phyloP scores from a whole-genome alignment of 2,329 filamentous ascomycete genomes.

The Fusarium nelsonii region DNA sequence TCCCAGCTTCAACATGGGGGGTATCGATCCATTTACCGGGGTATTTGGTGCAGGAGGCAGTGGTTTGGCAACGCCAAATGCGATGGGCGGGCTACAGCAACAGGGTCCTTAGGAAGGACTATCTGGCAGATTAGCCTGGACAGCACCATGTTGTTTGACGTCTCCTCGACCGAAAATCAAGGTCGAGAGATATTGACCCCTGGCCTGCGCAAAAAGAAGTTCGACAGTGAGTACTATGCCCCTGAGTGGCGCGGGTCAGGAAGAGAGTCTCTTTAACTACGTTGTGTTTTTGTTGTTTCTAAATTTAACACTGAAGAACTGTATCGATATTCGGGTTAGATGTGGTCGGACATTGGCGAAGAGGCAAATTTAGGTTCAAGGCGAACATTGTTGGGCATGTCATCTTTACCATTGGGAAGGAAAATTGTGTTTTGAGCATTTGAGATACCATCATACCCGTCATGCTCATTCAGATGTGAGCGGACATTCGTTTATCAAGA shows the following conservation, averaged over 20 bases:
- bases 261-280: neutral
- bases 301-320: neutral
- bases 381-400: conserved; percentile 26
- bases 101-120: conserved; percentile 48
- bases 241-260: neutral
- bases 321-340: neutral
- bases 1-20: conserved; percentile 56
- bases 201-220: neutral
- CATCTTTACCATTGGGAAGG: conserved; percentile 20
- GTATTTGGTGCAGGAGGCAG: conserved; percentile 60
- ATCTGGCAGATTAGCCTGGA: conserved; percentile 26
- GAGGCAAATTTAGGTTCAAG: conserved; percentile 24
- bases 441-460: conserved; percentile 44
- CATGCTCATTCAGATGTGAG: conserved; percentile 25
- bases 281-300: neutral
- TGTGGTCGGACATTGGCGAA: conserved; percentile 25
- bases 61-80: conserved; percentile 55
- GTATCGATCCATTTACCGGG: conserved; percentile 62
- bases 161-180: conserved; percentile 22
- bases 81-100: conserved; percentile 51
- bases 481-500: conserved; percentile 31
- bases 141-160: conserved; percentile 20
- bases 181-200: conserved; percentile 13
- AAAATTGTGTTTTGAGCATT: conserved; percentile 37
- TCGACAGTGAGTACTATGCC: neutral